These are phyloP conservation scores for Tylopilus plumbeoviolaceoides DNA, from an alignment of 768 basidiomycete genomes.

Conservation along the genomic window DNA sequence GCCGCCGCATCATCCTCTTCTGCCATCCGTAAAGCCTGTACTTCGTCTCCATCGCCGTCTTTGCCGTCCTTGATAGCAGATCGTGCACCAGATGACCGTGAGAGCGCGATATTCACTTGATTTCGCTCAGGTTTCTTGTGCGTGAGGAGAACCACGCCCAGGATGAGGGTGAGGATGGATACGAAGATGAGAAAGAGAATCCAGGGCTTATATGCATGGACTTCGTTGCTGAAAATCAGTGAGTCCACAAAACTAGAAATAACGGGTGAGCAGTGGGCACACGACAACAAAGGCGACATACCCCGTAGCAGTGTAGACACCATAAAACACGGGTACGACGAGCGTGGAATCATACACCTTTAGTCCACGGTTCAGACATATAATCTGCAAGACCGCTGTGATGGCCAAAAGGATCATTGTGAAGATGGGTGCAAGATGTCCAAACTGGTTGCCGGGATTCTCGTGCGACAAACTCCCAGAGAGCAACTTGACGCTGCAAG, in stretches of 20 bases:
- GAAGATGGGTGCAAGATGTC: conserved; percentile 75
- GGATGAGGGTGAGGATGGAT: conserved; percentile 83
- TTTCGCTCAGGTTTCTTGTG: conserved; percentile 79
- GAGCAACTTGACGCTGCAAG: conserved; percentile 68
- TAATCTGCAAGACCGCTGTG: conserved; percentile 87
- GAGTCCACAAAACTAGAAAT: conserved; percentile 54
- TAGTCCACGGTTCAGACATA: conserved; percentile 88
- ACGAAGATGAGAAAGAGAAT: conserved; percentile 82
- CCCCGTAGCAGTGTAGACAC: conserved; percentile 84
- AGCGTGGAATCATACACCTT: conserved; percentile 86
- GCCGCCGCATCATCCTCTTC: conserved; percentile 36
- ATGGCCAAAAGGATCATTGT: conserved; percentile 55
- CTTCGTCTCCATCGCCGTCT: conserved; percentile 35
- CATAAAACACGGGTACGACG: conserved; percentile 94
- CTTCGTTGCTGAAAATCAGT: conserved; percentile 78
- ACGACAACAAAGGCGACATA: conserved; percentile 31
- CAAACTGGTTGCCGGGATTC: conserved; percentile 85
- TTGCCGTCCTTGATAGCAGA: conserved; percentile 17
- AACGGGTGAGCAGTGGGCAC: conserved; percentile 7
- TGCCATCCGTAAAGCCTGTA: conserved; percentile 31
- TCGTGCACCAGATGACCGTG: conserved; percentile 22
- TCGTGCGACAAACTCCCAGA: conserved; percentile 73
- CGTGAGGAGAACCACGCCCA: conserved; percentile 89
- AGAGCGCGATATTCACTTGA: conserved; percentile 26
- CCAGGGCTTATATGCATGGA: conserved; percentile 85